These are phyloP conservation scores for Colletotrichum godetiae DNA, from an alignment of 2,329 filamentous ascomycete species.

Conservation along the genomic window DNA sequence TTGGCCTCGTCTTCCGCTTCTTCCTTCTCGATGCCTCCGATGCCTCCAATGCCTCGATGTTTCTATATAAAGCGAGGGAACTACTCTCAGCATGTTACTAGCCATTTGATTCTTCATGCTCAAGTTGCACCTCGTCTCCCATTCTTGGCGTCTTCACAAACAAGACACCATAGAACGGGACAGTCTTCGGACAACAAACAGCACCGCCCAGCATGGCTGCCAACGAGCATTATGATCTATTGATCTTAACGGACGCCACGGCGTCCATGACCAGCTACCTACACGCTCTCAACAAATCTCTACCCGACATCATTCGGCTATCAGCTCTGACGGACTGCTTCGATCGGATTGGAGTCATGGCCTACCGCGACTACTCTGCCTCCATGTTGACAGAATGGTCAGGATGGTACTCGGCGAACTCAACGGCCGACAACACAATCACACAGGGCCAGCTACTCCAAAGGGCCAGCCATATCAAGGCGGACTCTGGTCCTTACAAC, in stretches of 20 bases:
- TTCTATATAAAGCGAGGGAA: background rate
- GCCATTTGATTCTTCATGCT: background rate
- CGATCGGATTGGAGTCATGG: slow-evolving; percentile 60
- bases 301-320: slow-evolving; percentile 62
- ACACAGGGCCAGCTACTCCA: slow-evolving; percentile 48
- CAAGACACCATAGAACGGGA: background rate
- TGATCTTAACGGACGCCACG: slow-evolving; percentile 60
- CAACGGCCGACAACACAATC: slow-evolving; percentile 34
- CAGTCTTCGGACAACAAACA: background rate
- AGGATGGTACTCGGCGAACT: slow-evolving; percentile 52
- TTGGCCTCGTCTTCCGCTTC: background rate
- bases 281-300: slow-evolving; percentile 53
- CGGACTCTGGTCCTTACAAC: slow-evolving; percentile 43
- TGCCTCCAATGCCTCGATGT: background rate
- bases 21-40: background rate
- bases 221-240: slow-evolving; percentile 51
- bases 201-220: background rate
- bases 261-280: slow-evolving; percentile 58
- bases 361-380: slow-evolving; percentile 59
- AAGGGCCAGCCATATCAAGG: slow-evolving; percentile 47
- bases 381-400: slow-evolving; percentile 55
- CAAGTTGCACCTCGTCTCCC: background rate
- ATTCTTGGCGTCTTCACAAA: background rate
- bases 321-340: slow-evolving; percentile 61
- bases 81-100: background rate